Evolutionary conservation across 345 rosid genomes (phyloP).

Genomic region (Populus euphratica): DNA sequence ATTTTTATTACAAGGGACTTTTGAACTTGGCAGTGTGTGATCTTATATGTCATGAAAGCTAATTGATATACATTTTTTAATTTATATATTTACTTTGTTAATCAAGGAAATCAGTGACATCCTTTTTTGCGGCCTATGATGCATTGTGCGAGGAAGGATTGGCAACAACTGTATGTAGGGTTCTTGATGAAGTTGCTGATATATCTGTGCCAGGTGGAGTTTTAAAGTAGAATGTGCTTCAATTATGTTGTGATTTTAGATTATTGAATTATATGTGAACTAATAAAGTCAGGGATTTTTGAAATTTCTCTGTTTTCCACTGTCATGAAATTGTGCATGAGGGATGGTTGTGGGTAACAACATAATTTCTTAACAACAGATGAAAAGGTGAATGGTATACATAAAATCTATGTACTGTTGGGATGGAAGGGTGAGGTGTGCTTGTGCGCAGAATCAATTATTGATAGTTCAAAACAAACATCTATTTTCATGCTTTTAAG

Average conservation of each 20-base stretch:
- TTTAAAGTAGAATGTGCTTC: conserved; percentile 6
- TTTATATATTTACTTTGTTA: conserved; percentile 8
- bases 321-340: background rate
- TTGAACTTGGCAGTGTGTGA: too few species aligned
- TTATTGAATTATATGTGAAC: background rate
- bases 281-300: background rate
- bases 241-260: background rate
- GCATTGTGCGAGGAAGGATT: conserved; percentile 94
- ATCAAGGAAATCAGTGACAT: conserved; percentile 76
- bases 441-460: background rate
- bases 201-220: conserved; percentile 79
- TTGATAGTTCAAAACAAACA: background rate
- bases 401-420: background rate
- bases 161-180: conserved; percentile 81
- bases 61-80: too few species aligned
- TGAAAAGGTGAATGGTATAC: background rate
- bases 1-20: too few species aligned
- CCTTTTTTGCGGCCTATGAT: conserved; percentile 83
- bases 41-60: too few species aligned
- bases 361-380: background rate
- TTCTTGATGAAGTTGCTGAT: conserved; percentile 91
- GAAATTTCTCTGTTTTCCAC: background rate
- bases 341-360: background rate
- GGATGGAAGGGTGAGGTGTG: background rate
- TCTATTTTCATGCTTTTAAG: background rate